Conservation (phyloP, 768 basidiomycete genomes). For the Mycena polygramma region DNA sequence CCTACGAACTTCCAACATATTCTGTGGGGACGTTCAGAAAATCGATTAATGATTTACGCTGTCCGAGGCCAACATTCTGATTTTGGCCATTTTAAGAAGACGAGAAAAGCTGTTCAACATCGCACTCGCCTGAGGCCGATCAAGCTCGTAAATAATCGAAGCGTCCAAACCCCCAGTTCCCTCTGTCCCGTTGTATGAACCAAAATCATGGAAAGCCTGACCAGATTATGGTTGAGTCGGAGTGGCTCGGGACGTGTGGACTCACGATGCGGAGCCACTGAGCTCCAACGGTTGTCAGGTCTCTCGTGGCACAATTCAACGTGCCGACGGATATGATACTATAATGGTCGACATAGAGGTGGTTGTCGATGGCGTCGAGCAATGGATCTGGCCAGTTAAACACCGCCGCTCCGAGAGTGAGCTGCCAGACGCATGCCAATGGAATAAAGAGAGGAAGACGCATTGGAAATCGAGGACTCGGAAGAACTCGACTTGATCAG, state of each 20-base stretch:
- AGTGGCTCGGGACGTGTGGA: neutral
- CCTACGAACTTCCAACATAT: constrained; percentile 31
- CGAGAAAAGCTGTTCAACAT: neutral
- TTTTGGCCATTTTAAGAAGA: too few relatives aligned
- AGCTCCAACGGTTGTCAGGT: constrained; percentile 30
- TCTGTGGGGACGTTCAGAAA: neutral
- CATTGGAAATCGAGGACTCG: neutral
- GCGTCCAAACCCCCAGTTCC: constrained; percentile 44
- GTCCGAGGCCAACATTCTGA: constrained; percentile 3
- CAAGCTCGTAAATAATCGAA: constrained; percentile 38
- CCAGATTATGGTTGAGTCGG: neutral
- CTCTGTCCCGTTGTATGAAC: constrained; percentile 33
- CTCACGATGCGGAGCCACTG: constrained; percentile 39
- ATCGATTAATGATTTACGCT: constrained; percentile 9
- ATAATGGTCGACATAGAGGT: constrained; percentile 14
- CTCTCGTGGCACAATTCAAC: constrained; percentile 13
- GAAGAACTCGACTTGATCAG: too few relatives aligned
- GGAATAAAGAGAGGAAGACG: neutral
- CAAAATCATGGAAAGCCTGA: constrained; percentile 40
- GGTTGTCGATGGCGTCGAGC: constrained; percentile 21
- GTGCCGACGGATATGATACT: neutral
- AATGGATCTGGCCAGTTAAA: constrained; percentile 27
- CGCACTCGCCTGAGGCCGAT: constrained; percentile 29
- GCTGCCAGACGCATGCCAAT: neutral
- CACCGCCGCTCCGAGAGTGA: constrained; percentile 20